A percentile compares a stretch with the other conserved stretches of the same genome.
These are phyloP conservation scores for Pouteria glomerata DNA, from an alignment of 148 eudicot species.

Conservation along the genomic window DNA sequence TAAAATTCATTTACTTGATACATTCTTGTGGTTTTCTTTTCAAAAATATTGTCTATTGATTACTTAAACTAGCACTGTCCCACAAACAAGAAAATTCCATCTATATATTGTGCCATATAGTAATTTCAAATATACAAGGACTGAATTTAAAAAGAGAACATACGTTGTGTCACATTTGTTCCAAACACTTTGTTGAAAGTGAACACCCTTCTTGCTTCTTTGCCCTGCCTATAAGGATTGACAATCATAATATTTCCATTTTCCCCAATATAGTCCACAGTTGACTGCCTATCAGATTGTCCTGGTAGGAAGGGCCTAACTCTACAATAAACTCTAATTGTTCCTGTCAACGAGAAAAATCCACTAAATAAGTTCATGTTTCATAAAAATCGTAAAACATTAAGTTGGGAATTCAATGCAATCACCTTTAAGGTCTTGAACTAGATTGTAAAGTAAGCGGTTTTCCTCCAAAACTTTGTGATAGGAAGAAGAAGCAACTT, in stretches of 20 bases:
- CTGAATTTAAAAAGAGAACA: slow-evolving; percentile 15
- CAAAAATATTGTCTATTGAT: not conserved
- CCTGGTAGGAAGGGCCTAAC: slow-evolving; percentile 77
- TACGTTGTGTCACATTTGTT: slow-evolving; percentile 75
- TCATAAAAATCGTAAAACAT: not conserved
- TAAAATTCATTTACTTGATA: slow-evolving; percentile 37
- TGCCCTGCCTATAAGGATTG: slow-evolving; percentile 78
- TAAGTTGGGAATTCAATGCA: not conserved
- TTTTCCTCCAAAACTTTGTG: slow-evolving; percentile 93
- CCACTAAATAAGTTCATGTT: not conserved
- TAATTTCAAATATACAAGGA: not conserved
- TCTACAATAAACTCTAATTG: slow-evolving; percentile 92
- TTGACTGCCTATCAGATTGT: slow-evolving; percentile 50
- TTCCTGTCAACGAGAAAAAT: slow-evolving; percentile 37
- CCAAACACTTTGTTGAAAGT: slow-evolving; percentile 85
- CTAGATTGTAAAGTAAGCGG: slow-evolving; percentile 77
- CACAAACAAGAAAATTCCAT: not conserved
- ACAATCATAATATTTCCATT: slow-evolving; percentile 86
- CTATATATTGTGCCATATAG: not conserved
- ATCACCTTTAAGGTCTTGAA: slow-evolving; percentile 93
- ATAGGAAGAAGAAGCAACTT: slow-evolving; percentile 77
- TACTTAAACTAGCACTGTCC: not conserved
- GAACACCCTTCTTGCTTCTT: slow-evolving; percentile 75
- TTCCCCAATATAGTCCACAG: slow-evolving; percentile 90
- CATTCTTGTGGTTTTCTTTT: slow-evolving; percentile 67